Percentiles rank a stretch among this genome's conserved stretches.
phyloP scores from a whole-genome alignment of 2,329 filamentous ascomycete species.

The Cladosporium colombiae region DNA sequence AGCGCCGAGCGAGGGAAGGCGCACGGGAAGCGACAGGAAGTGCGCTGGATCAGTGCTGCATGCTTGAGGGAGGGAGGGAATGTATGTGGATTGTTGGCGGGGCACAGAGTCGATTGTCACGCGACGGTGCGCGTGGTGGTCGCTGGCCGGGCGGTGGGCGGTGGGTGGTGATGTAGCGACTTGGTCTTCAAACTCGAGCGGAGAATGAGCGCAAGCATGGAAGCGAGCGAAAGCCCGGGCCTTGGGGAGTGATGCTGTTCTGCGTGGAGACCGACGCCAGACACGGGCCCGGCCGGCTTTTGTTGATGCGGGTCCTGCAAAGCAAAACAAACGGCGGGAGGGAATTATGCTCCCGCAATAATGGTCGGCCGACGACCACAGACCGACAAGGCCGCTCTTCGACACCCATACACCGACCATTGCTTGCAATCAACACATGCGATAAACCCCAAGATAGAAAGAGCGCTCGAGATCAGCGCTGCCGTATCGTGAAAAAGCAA shows the following conservation, averaged over 20 bases:
- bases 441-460: too few relatives aligned
- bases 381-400: not conserved
- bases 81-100: not conserved
- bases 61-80: not conserved
- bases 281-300: not conserved
- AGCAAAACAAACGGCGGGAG: not conserved
- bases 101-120: conserved; percentile 7
- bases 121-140: conserved; percentile 19
- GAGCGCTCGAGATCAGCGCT: too few relatives aligned
- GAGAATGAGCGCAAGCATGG: not conserved
- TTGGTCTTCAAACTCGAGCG: not conserved
- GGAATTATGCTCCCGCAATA: too few relatives aligned
- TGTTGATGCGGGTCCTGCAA: not conserved
- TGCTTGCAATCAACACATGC: not conserved
- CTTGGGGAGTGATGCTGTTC: not conserved
- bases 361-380: not conserved
- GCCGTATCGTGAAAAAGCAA: too few relatives aligned
- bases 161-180: conserved; percentile 9
- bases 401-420: not conserved
- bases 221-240: not conserved
- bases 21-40: conserved; percentile 7
- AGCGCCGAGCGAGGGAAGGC: not conserved
- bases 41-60: not conserved
- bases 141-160: not conserved
- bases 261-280: not conserved